Conservation (phyloP, 805 yeast species). For the Ogataea corticis region DNA sequence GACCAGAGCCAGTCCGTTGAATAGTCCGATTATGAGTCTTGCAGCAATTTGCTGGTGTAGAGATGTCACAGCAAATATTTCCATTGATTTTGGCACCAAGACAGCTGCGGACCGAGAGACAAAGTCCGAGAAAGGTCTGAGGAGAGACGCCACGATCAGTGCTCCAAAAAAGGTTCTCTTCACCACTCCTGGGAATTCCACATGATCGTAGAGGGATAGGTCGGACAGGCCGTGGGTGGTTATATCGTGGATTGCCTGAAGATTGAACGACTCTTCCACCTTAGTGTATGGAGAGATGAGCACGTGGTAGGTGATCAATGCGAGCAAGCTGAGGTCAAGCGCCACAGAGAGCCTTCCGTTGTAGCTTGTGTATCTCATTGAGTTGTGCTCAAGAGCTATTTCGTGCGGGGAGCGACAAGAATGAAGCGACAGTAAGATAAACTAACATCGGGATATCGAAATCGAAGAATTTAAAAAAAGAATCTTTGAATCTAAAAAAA, state of each 20-base stretch:
- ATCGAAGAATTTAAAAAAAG: no score
- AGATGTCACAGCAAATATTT: slow-evolving; percentile 36
- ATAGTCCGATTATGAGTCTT: slow-evolving; percentile 61
- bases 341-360: not conserved
- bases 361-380: not conserved
- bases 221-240: slow-evolving; percentile 58
- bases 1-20: slow-evolving; percentile 56
- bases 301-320: slow-evolving; percentile 49
- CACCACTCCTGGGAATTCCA: slow-evolving; percentile 81
- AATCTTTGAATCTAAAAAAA: no score
- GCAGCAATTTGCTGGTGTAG: slow-evolving; percentile 52
- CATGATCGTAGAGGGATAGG: slow-evolving; percentile 63
- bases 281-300: slow-evolving; percentile 77
- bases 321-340: slow-evolving; percentile 39
- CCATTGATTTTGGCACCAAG: slow-evolving; percentile 5
- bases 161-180: slow-evolving; percentile 85
- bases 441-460: no score
- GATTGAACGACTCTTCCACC: slow-evolving; percentile 90
- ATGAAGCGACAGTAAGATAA: no score
- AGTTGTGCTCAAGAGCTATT: not conserved
- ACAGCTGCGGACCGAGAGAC: not conserved
- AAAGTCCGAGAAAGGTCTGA: slow-evolving; percentile 37
- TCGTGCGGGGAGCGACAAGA: no score
- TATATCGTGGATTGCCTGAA: slow-evolving; percentile 87
- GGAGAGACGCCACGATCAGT: slow-evolving; percentile 47